Percentiles rank a stretch among this genome's conserved stretches.
phyloP scores from a whole-genome alignment of 208 protist genomes.

The Wallacemonas sp. region DNA sequence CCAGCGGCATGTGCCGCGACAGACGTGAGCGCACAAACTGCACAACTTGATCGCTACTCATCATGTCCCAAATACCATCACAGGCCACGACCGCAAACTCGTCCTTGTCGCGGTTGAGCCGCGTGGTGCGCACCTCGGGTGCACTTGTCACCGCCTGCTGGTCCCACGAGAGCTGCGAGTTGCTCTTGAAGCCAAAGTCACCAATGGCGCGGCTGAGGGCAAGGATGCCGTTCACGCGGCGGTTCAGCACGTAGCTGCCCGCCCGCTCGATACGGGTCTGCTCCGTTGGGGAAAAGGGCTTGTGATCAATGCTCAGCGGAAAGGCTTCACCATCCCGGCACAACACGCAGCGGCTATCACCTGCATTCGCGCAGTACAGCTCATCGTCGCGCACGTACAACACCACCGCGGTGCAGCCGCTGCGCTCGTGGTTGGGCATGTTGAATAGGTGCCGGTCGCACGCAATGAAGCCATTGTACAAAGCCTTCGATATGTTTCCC shows the following conservation, averaged over 20 bases:
- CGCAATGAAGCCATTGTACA: slow-evolving; percentile 87
- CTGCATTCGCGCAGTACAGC: slow-evolving; percentile 91
- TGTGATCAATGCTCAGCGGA: slow-evolving; percentile 94
- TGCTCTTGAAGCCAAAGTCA: slow-evolving; percentile 93
- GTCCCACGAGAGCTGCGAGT: slow-evolving; percentile 78
- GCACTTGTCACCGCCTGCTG: slow-evolving; percentile 91
- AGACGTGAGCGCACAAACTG: slow-evolving; percentile 73
- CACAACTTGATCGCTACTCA: slow-evolving; percentile 87
- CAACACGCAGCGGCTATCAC: slow-evolving; percentile 90
- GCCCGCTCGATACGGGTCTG: slow-evolving; percentile 87
- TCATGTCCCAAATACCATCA: slow-evolving; percentile 93
- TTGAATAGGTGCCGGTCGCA: slow-evolving; percentile 76
- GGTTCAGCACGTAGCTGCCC: slow-evolving; percentile 90
- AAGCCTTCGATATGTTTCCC: slow-evolving; percentile 53
- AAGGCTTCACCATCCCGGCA: slow-evolving; percentile 83
- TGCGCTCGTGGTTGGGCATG: slow-evolving; percentile 48
- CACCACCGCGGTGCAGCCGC: slow-evolving; percentile 87
- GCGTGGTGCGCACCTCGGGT: slow-evolving; percentile 66
- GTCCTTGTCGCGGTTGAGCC: slow-evolving; percentile 75
- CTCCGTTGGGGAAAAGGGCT: slow-evolving; percentile 83
- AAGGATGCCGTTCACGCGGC: slow-evolving; percentile 93
- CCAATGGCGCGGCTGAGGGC: slow-evolving; percentile 94
- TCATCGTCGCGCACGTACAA: slow-evolving; percentile 74
- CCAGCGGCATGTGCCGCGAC: slow-evolving; percentile 52
- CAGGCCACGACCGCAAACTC: slow-evolving; percentile 91